These are phyloP conservation scores for Petrea volubilis DNA, from an alignment of 257 asterid species.

Conservation along the genomic window DNA sequence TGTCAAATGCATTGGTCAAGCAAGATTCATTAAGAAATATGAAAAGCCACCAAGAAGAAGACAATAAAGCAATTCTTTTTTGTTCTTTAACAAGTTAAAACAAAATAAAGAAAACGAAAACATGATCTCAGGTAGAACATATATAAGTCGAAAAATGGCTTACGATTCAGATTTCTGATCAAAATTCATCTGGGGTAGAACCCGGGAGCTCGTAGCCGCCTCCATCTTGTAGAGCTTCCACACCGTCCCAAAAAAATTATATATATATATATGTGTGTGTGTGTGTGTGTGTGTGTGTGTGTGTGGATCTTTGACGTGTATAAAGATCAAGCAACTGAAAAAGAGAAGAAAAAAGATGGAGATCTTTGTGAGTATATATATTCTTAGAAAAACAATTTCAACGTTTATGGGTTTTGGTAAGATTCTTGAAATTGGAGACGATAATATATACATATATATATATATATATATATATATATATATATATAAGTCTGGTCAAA, in stretches of 20 bases:
- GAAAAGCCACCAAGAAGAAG: not conserved
- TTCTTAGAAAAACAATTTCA: not conserved
- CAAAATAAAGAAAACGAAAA: slow-evolving; percentile 8
- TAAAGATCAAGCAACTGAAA: slow-evolving; percentile 13
- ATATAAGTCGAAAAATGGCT: slow-evolving; percentile 22
- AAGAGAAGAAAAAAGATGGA: not conserved
- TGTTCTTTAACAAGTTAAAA: not conserved
- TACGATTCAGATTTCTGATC: slow-evolving; percentile 43
- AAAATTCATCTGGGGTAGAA: slow-evolving; percentile 37
- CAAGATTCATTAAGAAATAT: not conserved
- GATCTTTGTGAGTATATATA: not conserved
- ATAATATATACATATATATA: slow-evolving; percentile 2
- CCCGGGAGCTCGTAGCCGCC: slow-evolving; percentile 50
- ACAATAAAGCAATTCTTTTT: not conserved
- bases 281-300: not conserved
- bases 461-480: too few relatives aligned
- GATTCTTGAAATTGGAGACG: not conserved
- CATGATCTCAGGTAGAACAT: not conserved
- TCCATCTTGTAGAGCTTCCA: slow-evolving; percentile 47
- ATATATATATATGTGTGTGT: not conserved
- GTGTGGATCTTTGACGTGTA: not conserved
- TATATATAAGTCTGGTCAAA: slow-evolving; percentile 32
- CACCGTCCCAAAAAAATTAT: not conserved
- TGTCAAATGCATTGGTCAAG: not conserved
- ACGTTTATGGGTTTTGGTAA: not conserved